These are phyloP conservation scores for Eimeria acervulina DNA, from an alignment of 169 alveolate genomes.

Conservation along the genomic window DNA sequence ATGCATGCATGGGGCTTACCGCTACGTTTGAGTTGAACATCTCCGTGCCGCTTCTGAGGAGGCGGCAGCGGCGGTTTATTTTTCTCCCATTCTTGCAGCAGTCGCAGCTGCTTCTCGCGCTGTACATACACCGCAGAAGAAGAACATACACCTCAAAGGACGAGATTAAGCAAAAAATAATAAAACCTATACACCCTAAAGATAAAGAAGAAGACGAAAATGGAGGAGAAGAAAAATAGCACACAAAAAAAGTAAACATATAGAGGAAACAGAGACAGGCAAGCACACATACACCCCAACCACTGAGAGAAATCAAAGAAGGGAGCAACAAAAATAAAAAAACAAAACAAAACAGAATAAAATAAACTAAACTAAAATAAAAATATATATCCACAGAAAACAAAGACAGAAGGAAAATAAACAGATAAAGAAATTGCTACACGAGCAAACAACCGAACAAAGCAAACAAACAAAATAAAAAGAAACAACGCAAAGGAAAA, in stretches of 20 bases:
- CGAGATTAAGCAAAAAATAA: too few relatives aligned
- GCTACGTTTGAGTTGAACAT: conserved; percentile 84
- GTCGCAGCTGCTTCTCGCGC: conserved; percentile 88
- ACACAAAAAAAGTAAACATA: neutral
- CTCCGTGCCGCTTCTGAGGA: conserved; percentile 89
- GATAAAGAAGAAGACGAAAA: too few relatives aligned
- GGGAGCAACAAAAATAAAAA: too few relatives aligned
- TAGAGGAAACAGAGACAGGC: neutral
- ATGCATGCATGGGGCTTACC: conserved; percentile 2
- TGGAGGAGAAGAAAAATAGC: neutral
- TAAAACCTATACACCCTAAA: too few relatives aligned
- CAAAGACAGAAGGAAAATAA: neutral
- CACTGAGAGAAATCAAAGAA: neutral
- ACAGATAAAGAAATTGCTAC: too few relatives aligned
- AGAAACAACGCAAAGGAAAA: too few relatives aligned
- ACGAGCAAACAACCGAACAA: neutral
- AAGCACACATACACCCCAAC: neutral
- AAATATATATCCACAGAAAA: too few relatives aligned
- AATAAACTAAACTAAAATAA: too few relatives aligned
- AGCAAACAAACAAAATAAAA: neutral
- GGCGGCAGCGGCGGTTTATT: conserved; percentile 91
- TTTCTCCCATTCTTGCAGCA: conserved; percentile 92
- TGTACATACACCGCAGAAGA: conserved; percentile 83
- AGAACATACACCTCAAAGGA: too few relatives aligned
- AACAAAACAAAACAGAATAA: neutral